Conservation (phyloP, 2,329 filamentous ascomycete species). For the Fusarium armeniacum region DNA sequence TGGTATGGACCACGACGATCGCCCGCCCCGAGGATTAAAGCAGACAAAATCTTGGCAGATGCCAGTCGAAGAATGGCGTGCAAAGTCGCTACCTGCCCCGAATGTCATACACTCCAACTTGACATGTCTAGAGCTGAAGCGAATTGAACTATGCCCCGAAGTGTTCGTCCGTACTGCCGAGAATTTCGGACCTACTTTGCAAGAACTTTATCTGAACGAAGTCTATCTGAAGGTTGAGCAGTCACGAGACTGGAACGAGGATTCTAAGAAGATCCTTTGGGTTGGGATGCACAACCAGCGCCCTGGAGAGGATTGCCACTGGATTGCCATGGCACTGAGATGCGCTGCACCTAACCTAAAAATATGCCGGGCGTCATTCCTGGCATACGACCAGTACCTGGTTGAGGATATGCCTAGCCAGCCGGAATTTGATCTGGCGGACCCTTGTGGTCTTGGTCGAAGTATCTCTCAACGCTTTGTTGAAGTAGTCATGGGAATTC, state of each 20-base stretch:
- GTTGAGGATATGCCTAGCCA: slow-evolving; percentile 50
- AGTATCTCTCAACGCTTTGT: slow-evolving; percentile 62
- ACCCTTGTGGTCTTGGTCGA: slow-evolving; percentile 59
- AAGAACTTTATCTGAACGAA: slow-evolving; percentile 62
- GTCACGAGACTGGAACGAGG: slow-evolving; percentile 52
- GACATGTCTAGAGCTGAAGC: slow-evolving; percentile 61
- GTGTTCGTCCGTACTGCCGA: slow-evolving; percentile 54
- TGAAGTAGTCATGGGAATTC: slow-evolving; percentile 59
- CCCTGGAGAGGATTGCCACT: slow-evolving; percentile 55
- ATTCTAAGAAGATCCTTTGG: slow-evolving; percentile 58
- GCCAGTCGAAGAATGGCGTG: slow-evolving; percentile 58
- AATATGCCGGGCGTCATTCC: slow-evolving; percentile 60
- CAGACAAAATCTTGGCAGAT: slow-evolving; percentile 56
- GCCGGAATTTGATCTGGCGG: slow-evolving; percentile 58
- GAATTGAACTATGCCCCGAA: slow-evolving; percentile 57
- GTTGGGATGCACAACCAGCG: slow-evolving; percentile 61
- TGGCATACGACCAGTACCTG: slow-evolving; percentile 61
- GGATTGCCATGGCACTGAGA: slow-evolving; percentile 61
- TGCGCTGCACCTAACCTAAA: slow-evolving; percentile 54
- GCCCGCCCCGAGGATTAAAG: slow-evolving; percentile 55
- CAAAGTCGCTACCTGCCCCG: slow-evolving; percentile 56
- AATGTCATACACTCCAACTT: slow-evolving; percentile 56
- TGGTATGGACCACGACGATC: slow-evolving; percentile 60
- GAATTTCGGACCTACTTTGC: slow-evolving; percentile 57
- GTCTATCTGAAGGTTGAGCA: slow-evolving; percentile 62